Evolutionary conservation across 345 rosid species (phyloP), one percentile per base, ranked within the genome.

Genomic region (Alliaria petiolata): DNA sequence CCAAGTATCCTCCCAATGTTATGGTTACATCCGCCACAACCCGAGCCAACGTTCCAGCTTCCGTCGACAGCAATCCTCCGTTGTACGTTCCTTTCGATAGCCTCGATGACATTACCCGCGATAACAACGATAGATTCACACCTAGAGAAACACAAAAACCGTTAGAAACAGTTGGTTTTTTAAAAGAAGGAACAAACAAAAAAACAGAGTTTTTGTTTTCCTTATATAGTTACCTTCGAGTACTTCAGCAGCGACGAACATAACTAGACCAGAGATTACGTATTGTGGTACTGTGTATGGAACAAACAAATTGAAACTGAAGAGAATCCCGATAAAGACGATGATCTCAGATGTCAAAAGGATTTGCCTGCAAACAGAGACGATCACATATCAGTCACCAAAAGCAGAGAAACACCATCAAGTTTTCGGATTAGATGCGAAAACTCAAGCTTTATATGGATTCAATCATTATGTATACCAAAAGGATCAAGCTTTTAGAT

Each of bases 11-110:
- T 13, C 92, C 98, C 72, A 95, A 42, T 1, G 99, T 95, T 44
- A 95, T 95, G 11, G 97, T 95, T 35, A 39, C 96, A 69, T 95
- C 98, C 3, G 99, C 98, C 31, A 95, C 85, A 6, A 92, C 98
- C n/a, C 99, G 82, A 52, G 99, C 99, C 43, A 92, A 77, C 0
- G 98, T 95, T 36, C 99, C 98, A 1, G 99, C 98, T 82, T 95
- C 98, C 4, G 98, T 95, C 0, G 98, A 95, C 1, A 95, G 85
- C 39, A 95, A 73, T 15, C 99, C 99, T 0, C 98, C 98, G 35
- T 95, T 95, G 86, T 86, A 95, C 16, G 99, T 95, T 79, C 99
- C 98, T 1, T 89, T 86, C 0, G 99, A 87, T 40, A 92, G 92
- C 81, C 99, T 83, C 16, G 99, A 90, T 7, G 99, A 92, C 99